Conservation (phyloP, 2,329 filamentous ascomycete species). For the Calonectria multiphialidica region DNA sequence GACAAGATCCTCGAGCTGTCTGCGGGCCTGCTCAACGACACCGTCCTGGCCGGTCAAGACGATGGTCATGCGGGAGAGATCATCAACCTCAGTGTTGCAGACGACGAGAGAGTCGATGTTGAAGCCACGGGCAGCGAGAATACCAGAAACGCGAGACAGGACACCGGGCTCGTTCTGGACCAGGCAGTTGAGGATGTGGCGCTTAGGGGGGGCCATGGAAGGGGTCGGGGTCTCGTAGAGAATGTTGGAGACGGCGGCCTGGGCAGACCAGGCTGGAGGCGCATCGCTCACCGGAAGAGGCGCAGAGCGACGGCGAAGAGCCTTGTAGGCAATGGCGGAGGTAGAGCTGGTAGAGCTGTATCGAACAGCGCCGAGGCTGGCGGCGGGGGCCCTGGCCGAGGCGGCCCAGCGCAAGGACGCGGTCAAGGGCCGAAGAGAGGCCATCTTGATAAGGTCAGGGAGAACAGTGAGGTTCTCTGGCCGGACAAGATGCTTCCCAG, state of each 20-base stretch:
- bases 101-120: constrained; percentile 99
- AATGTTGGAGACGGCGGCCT: constrained; percentile 96
- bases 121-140: constrained; percentile 95
- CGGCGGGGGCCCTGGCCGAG: constrained; percentile 43
- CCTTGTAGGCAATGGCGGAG: constrained; percentile 96
- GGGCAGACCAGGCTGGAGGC: constrained; percentile 86
- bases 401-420: constrained; percentile 54
- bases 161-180: constrained; percentile 99
- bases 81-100: constrained; percentile 96
- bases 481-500: constrained; percentile 42
- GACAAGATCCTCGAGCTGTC: constrained; percentile 95
- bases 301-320: constrained; percentile 89
- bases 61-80: constrained; percentile 98
- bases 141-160: constrained; percentile 94
- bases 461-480: constrained; percentile 39
- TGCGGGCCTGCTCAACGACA: constrained; percentile 94
- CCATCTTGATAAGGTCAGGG: constrained; percentile 51
- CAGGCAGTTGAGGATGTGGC: constrained; percentile 96
- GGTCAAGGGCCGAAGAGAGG: constrained; percentile 57
- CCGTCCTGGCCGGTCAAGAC: constrained; percentile 96
- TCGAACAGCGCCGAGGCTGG: constrained; percentile 48
- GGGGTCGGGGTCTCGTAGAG: constrained; percentile 97
- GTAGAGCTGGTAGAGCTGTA: constrained; percentile 74
- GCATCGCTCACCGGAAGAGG: constrained; percentile 84
- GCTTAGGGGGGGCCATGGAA: constrained; percentile 86